Base-by-base conservation (phyloP, 2,329 filamentous ascomycete species). In the Fusarium duplospermum region DNA sequence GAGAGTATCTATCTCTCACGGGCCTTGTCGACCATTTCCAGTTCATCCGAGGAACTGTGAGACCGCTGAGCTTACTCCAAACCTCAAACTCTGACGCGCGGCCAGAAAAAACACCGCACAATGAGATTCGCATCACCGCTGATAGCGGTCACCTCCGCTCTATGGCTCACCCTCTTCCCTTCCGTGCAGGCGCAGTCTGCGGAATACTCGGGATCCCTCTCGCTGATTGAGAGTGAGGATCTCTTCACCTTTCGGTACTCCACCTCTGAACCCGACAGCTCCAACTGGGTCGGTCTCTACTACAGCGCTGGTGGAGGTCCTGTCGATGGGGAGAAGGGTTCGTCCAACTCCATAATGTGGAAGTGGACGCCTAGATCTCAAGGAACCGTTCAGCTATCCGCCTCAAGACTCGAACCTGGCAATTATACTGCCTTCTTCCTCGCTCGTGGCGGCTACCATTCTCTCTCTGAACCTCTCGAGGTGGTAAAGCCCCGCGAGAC, bases 221-320 rank as follows among this genome's bases (percentile, higher is more conserved):
- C 73, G 31, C 45, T 73, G 61, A 68, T 72, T 36, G 36, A 54
- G 10, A 36, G 68, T 16, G 38, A 74, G 14, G 40, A 77, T 10
- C 69, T 70, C 13, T 79, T 82, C 54, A 84, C 82, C 0, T 83
- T 85, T 64, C 56, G 77, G 11, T 85, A 84, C 72, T 75, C 77
- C 6, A 84, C 82, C 0, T 40, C 72, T 1, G 50, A 72, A 4
- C 67, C 81, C 5, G 69, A 79, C 58, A 35, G 66, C 4, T 77
- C 68, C 18, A 85, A 85, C 70, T 85, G 84, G 84, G 73, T 85
- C 24, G 84, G 81, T 33, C 57, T 85, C 4, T 85, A 82, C 69
- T 66, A 76, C 40, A 70, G 77, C 13, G 77, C 75, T 2, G 80
- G 78, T n/a, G 82, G 82, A 27, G 82, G 79, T 2, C 83, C 83